A percentile compares a stretch with the other conserved stretches of the same genome.
Conservation (phyloP, 768 basidiomycete species). For the Amanita exitialis region DNA sequence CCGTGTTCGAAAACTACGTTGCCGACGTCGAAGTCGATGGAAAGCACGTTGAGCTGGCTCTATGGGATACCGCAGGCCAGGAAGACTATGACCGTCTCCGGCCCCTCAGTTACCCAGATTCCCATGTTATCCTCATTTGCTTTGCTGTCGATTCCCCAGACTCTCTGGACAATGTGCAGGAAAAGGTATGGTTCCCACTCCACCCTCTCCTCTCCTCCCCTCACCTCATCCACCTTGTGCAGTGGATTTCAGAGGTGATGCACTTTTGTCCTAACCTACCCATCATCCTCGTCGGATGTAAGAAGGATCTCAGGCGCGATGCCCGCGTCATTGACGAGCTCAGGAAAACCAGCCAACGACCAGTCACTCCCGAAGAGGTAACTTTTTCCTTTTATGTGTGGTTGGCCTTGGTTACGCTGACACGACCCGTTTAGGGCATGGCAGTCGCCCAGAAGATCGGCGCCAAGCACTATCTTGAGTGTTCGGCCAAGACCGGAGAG, state of each 20-base stretch:
- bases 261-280: conserved; percentile 94
- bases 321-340: conserved; percentile 90
- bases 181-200: conserved; percentile 63
- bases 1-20: conserved; percentile 99
- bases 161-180: conserved; percentile 98
- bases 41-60: conserved; percentile 94
- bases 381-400: conserved; percentile 11
- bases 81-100: conserved; percentile 99
- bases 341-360: conserved; percentile 87
- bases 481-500: conserved; percentile 92
- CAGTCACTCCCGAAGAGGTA: conserved; percentile 91
- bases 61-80: conserved; percentile 99
- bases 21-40: conserved; percentile 98
- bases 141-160: conserved; percentile 98
- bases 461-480: conserved; percentile 94
- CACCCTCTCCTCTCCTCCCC: conserved; percentile 2
- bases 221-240: conserved; percentile 3
- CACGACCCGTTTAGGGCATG: conserved; percentile 57
- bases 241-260: conserved; percentile 99
- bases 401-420: background rate
- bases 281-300: conserved; percentile 96
- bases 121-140: conserved; percentile 99
- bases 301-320: conserved; percentile 96
- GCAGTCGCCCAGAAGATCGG: conserved; percentile 94
- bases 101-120: conserved; percentile 96